Evolutionary conservation across 2,329 filamentous ascomycete genomes (phyloP), one percentile per base, ranked within the genome.

Genomic region (Chalara sp.): DNA sequence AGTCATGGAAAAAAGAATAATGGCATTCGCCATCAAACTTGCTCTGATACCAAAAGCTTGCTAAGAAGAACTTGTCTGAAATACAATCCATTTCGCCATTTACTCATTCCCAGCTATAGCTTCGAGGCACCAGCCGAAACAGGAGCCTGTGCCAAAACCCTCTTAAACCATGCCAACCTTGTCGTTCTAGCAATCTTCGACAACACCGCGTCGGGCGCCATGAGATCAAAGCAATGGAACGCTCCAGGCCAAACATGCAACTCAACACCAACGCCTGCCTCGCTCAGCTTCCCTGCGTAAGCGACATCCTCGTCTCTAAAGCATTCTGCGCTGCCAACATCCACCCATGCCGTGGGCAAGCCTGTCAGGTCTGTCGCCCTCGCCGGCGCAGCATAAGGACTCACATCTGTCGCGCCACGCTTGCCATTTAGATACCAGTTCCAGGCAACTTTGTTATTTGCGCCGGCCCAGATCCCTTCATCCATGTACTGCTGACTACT

Each of bases 201-300:
- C 10, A 44, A 8, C 12, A 13, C 21, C 29, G 52, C 35, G 8
- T 21, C 8, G 8, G 41, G 47, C 3, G 5, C 8, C 10, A 7
- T 21, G 12, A 21, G 5, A 29, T 50, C 32, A 21, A 40, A 45
- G 7, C 6, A 11, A 46, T 46, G 21, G 2, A 10, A 63, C 3
- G 60, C 61, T 28, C 65, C 66, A 7, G 62, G 60, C 63, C 65
- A 68, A 45, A 69, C 61, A 53, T 69, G 67, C 45, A 69, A 55
- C 47, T 70, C 67, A 37, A 61, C 60, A 41, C 60, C 57, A 5
- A 66, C 63, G 6, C 67, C 67, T 5, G 49, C 55, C n/a, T 60
- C 60, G 63, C 62, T 66, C n/a, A 69, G 55, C 43, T 61, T 65
- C 10, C 58, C 56, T 29, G 67, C 67, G 55, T 65, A 70, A 5